Conservation (phyloP, 2,329 filamentous ascomycete genomes). For the Tolypocladium ophioglossoides region DNA sequence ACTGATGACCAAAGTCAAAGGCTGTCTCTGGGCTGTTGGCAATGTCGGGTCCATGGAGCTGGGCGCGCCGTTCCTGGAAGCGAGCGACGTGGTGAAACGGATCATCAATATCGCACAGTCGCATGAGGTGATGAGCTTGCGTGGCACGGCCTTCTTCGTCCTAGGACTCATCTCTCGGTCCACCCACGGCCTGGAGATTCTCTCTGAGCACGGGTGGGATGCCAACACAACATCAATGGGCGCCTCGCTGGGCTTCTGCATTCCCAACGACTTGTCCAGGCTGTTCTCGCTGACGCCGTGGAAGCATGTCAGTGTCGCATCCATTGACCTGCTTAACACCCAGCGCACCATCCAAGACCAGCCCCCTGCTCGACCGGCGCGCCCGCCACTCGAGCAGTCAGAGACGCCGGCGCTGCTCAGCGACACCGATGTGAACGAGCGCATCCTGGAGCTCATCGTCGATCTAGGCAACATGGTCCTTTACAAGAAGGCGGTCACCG, state of each 20-base stretch:
- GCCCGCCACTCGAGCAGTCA: constrained; percentile 32
- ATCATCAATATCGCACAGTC: constrained; percentile 82
- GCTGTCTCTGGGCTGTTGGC: constrained; percentile 92
- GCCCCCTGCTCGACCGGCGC: constrained; percentile 29
- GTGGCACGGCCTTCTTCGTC: constrained; percentile 95
- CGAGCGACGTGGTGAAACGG: constrained; percentile 74
- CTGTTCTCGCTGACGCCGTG: constrained; percentile 63
- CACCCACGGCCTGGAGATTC: constrained; percentile 81
- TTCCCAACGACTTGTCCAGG: constrained; percentile 68
- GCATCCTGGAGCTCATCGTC: constrained; percentile 73
- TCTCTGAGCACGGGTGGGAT: constrained; percentile 87
- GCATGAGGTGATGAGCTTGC: constrained; percentile 82
- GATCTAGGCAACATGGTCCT: constrained; percentile 91
- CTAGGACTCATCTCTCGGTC: constrained; percentile 87
- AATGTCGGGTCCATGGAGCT: constrained; percentile 98
- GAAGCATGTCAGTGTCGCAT: constrained; percentile 39
- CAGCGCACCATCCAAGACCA: constrained; percentile 41
- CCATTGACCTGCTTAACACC: constrained; percentile 35
- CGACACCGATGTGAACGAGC: constrained; percentile 58
- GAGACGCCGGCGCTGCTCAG: constrained; percentile 35
- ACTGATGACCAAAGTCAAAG: constrained; percentile 85
- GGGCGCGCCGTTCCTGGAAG: constrained; percentile 86
- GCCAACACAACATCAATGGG: constrained; percentile 77
- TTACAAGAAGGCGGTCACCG: constrained; percentile 74
- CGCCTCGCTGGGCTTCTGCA: constrained; percentile 74